Evolutionary conservation across 108 stramenopile genomes (phyloP).

Genomic region (Cyclotella sp.): DNA sequence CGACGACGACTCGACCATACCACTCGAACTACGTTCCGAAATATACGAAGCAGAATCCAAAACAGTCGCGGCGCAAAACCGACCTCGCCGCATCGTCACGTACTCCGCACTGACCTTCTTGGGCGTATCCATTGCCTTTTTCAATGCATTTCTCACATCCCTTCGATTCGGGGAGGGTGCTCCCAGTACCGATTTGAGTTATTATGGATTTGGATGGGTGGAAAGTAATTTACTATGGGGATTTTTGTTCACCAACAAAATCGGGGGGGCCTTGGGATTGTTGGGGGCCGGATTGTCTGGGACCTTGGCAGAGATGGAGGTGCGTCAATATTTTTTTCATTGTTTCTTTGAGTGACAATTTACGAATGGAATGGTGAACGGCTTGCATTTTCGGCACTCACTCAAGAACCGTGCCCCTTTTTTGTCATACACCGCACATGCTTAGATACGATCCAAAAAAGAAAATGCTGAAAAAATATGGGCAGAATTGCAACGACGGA

Average conservation of each 20-base stretch:
- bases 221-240: slow-evolving; percentile 49
- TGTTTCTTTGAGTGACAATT: too few relatives aligned
- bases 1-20: slow-evolving; percentile 3
- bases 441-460: slow-evolving; percentile 58
- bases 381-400: too few relatives aligned
- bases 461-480: slow-evolving; percentile 83
- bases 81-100: slow-evolving; percentile 61
- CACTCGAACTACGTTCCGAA: slow-evolving; percentile 1
- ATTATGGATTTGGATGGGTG: slow-evolving; percentile 83
- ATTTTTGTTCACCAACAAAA: slow-evolving; percentile 78
- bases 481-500: slow-evolving; percentile 76
- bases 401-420: too few relatives aligned
- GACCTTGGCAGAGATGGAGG: slow-evolving; percentile 72
- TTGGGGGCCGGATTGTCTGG: slow-evolving; percentile 65
- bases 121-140: slow-evolving; percentile 53
- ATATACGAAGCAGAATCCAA: slow-evolving; percentile 81
- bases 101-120: slow-evolving; percentile 58
- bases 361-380: too few relatives aligned
- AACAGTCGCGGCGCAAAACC: slow-evolving; percentile 74
- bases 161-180: slow-evolving; percentile 57
- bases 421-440: too few relatives aligned
- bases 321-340: slow-evolving; percentile 11
- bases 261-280: slow-evolving; percentile 69
- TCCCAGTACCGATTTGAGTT: slow-evolving; percentile 40
- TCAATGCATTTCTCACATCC: slow-evolving; percentile 79